Evolutionary conservation across 768 basidiomycete genomes (phyloP).

Genomic region (Dioszegia aurantiaca): DNA sequence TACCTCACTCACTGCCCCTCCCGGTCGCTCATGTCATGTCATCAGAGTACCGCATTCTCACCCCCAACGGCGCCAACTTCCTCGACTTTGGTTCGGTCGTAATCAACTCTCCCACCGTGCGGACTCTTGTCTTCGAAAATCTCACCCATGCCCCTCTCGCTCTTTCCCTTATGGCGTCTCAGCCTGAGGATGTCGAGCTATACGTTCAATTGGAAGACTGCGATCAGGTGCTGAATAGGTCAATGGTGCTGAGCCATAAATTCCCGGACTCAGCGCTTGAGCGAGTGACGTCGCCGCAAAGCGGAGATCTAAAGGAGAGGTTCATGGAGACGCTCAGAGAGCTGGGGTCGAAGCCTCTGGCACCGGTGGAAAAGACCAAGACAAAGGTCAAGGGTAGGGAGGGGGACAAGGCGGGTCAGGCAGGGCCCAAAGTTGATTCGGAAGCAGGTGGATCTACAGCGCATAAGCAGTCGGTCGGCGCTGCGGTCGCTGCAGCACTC

Average conservation of each 20-base stretch:
- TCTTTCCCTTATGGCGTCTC: slow-evolving; percentile 40
- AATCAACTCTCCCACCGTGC: slow-evolving; percentile 43
- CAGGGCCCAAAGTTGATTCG: slow-evolving; percentile 6
- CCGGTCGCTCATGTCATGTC: too few relatives aligned
- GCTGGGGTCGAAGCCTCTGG: slow-evolving; percentile 15
- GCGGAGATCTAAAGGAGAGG: slow-evolving; percentile 46
- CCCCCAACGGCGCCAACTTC: slow-evolving; percentile 49
- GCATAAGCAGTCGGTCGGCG: slow-evolving; percentile 26
- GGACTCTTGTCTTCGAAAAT: slow-evolving; percentile 46
- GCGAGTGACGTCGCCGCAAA: slow-evolving; percentile 29
- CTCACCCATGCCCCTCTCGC: slow-evolving; percentile 29
- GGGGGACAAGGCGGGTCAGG: neutral
- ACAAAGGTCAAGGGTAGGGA: slow-evolving; percentile 25
- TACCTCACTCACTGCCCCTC: too few relatives aligned
- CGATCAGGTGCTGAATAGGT: neutral
- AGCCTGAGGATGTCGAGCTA: slow-evolving; percentile 48
- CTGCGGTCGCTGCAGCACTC: slow-evolving; percentile 38
- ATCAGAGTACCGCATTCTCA: slow-evolving; percentile 50
- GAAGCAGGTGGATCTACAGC: neutral
- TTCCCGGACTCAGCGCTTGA: slow-evolving; percentile 26
- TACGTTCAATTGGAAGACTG: slow-evolving; percentile 42
- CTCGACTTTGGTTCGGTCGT: slow-evolving; percentile 48
- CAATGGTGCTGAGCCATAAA: neutral
- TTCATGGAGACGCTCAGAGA: slow-evolving; percentile 49
- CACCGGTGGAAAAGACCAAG: slow-evolving; percentile 13